These are phyloP conservation scores for Lichtheimia ramosa DNA, from an alignment of 371 early-diverging fungal species.

Conservation along the genomic window DNA sequence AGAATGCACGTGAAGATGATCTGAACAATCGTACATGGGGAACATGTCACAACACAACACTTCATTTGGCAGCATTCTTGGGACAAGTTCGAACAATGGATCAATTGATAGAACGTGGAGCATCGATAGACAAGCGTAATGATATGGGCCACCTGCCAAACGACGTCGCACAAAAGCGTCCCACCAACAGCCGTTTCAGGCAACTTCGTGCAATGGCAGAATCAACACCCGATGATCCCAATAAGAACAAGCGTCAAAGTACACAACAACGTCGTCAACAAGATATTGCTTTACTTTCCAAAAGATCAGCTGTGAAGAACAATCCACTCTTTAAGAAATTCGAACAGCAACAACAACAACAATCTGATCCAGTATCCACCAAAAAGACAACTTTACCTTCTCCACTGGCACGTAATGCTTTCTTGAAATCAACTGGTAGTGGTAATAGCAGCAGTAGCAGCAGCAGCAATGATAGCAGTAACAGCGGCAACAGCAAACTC, in stretches of 20 bases:
- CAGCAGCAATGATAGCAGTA: neutral
- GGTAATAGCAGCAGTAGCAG: constrained; percentile 19
- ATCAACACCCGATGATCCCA: neutral
- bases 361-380: neutral
- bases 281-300: constrained; percentile 21
- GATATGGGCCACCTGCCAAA: constrained; percentile 13
- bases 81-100: constrained; percentile 11
- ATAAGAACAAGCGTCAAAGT: neutral
- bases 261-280: constrained; percentile 17
- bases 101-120: constrained; percentile 16
- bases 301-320: constrained; percentile 34
- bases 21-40: constrained; percentile 21
- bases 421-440: neutral
- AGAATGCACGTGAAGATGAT: constrained; percentile 8
- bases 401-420: neutral
- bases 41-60: constrained; percentile 16
- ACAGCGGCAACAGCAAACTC: neutral
- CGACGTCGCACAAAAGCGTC: constrained; percentile 10
- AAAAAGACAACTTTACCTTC: neutral
- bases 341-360: constrained; percentile 15
- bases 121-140: constrained; percentile 10
- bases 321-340: constrained; percentile 34
- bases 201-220: constrained; percentile 13
- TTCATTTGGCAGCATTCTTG: constrained; percentile 19
- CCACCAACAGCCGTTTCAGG: constrained; percentile 8